These are phyloP conservation scores for Paraphoma chrysanthemicola DNA, from an alignment of 2,329 filamentous ascomycete genomes.

Conservation along the genomic window DNA sequence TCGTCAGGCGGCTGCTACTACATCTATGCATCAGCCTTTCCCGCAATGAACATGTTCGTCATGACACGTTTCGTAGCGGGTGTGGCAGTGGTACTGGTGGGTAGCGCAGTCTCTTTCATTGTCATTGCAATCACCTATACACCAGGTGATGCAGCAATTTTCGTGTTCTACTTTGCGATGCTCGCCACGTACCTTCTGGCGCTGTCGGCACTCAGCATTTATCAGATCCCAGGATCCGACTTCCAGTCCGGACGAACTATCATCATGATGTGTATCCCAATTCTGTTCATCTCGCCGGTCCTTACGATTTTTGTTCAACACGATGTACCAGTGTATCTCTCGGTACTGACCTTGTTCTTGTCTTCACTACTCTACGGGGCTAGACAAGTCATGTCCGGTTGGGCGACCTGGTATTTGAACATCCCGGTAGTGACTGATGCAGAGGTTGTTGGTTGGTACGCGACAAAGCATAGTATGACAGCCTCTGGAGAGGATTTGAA, in stretches of 20 bases:
- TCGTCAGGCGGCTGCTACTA: conserved; percentile 66
- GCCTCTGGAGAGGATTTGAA: conserved; percentile 9
- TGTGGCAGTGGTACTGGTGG: conserved; percentile 54
- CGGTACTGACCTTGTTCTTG: conserved; percentile 59
- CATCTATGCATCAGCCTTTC: conserved; percentile 59
- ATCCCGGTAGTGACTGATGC: conserved; percentile 54
- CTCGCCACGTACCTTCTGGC: conserved; percentile 18
- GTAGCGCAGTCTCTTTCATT: conserved; percentile 58
- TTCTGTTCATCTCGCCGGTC: conserved; percentile 62
- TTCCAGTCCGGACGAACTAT: conserved; percentile 61
- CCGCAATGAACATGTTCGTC: conserved; percentile 59
- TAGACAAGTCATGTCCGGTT: conserved; percentile 58
- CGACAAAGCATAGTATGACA: not conserved
- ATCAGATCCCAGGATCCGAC: conserved; percentile 55
- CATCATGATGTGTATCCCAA: conserved; percentile 60
- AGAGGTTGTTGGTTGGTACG: conserved; percentile 55
- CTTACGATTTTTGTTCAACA: conserved; percentile 59
- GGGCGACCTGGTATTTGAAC: conserved; percentile 61
- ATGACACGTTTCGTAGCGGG: conserved; percentile 55
- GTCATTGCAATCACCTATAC: conserved; percentile 52
- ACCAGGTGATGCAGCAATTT: conserved; percentile 58
- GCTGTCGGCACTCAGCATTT: conserved; percentile 48
- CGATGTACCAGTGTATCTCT: conserved; percentile 62
- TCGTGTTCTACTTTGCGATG: conserved; percentile 49
- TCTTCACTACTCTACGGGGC: conserved; percentile 57